These are phyloP conservation scores for Boletus mariae DNA, from an alignment of 1,284 basidiomycete genomes.

Conservation along the genomic window DNA sequence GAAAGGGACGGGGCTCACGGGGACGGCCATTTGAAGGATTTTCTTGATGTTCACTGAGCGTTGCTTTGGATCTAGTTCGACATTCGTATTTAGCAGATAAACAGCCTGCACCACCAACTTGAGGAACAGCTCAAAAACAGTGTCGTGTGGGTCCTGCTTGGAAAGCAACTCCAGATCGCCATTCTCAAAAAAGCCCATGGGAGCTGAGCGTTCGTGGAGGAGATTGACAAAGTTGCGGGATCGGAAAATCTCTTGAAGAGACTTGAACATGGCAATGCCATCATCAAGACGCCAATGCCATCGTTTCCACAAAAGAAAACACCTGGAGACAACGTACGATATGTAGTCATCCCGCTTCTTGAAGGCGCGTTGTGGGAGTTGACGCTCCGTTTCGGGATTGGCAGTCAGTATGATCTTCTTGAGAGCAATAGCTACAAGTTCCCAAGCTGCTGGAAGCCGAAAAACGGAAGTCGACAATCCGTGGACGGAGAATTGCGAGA, in stretches of 20 bases:
- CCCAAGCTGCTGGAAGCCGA: slow-evolving; percentile 66
- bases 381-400: slow-evolving; percentile 47
- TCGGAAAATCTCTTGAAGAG: slow-evolving; percentile 76
- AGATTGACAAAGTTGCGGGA: slow-evolving; percentile 80
- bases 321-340: slow-evolving; percentile 68
- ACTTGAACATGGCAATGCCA: slow-evolving; percentile 58
- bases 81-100: slow-evolving; percentile 28
- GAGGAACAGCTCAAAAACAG: slow-evolving; percentile 78
- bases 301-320: slow-evolving; percentile 62
- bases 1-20: slow-evolving; percentile 70
- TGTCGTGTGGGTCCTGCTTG: slow-evolving; percentile 55
- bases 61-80: slow-evolving; percentile 34
- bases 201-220: slow-evolving; percentile 69
- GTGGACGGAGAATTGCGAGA: slow-evolving; percentile 76
- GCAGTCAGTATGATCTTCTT: slow-evolving; percentile 56
- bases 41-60: slow-evolving; percentile 57
- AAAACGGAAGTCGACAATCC: slow-evolving; percentile 54
- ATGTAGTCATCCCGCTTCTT: slow-evolving; percentile 75
- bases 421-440: slow-evolving; percentile 56
- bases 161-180: slow-evolving; percentile 56
- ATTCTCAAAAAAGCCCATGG: slow-evolving; percentile 72
- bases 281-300: slow-evolving; percentile 78
- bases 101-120: slow-evolving; percentile 69
- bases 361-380: slow-evolving; percentile 40
- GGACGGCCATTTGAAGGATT: slow-evolving; percentile 75